Base-by-base conservation (phyloP, 129 eudicot genomes). In the Tagetes erecta region DNA sequence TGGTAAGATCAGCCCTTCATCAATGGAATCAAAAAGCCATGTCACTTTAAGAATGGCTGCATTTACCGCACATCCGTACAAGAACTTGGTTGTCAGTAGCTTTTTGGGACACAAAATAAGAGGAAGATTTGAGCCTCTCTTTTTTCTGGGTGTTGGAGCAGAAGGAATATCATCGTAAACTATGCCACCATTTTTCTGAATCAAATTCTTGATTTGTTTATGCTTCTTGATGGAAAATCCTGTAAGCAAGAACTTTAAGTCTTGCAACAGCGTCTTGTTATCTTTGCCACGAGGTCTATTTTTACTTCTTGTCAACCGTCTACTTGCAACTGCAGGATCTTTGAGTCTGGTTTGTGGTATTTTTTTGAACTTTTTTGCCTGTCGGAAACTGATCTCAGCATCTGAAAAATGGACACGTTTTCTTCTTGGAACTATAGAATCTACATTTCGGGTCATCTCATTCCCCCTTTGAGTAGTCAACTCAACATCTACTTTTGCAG, bases 1-100 rank as follows among this genome's bases (percentile, higher is more conserved):
- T 39, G 88, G 97, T 78, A 92, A 79, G 76, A 83, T 75, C 12
- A 66, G 76, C n/a, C 94, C 96, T 8, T 80, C 82, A 14, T 67
- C 68, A 62, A 92, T 68, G 42, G 97, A 92, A 83, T 89, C 96
- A 67, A 72, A 74, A n/a, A 90, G 87, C 97, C 97, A 92, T 52
- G 77, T 76, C 14, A 79, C 84, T 71, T 81, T 83, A 57, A 92
- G 87, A 60, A 92, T 65, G 68, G 49, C 75, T 34, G 96, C 90
- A 55, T 82, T 82, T 67, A 89, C 87, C 7, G 96, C 89, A 80
- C 97, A 87, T 45, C 92, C 97, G 70, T 89, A 92, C 84, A 92
- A 75, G 84, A 92, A 92, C 81, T 84, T 85, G 46, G 87, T 67
- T 39, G 97, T 89, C 47, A 87, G 89, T 68, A 82, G 84, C 88